Evolutionary conservation across 768 basidiomycete species (phyloP).

Genomic region (Hypsizygus marmoreus): DNA sequence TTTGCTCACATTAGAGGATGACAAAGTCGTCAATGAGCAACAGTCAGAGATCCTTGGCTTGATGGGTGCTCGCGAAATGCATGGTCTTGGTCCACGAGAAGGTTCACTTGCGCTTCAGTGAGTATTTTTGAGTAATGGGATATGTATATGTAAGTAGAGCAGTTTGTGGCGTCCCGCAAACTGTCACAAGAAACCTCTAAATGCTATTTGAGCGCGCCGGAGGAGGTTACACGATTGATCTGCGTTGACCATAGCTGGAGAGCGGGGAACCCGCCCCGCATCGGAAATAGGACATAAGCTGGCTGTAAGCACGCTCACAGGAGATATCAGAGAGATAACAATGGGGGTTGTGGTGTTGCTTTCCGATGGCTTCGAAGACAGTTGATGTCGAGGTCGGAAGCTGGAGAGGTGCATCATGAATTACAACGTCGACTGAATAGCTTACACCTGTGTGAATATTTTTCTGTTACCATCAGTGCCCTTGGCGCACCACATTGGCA

Average conservation of each 20-base stretch:
- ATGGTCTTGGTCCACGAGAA: too few relatives aligned
- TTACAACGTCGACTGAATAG: neutral
- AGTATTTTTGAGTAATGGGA: too few relatives aligned
- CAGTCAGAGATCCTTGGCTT: too few relatives aligned
- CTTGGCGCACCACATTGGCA: too few relatives aligned
- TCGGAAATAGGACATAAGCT: conserved; percentile 19
- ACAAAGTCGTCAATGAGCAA: too few relatives aligned
- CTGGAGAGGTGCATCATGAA: neutral
- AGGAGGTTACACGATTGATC: conserved; percentile 16
- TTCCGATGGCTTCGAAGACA: conserved; percentile 4
- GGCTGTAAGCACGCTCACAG: too few relatives aligned
- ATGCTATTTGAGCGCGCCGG: conserved; percentile 15
- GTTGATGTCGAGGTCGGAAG: conserved; percentile 3
- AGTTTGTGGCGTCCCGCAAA: conserved; percentile 8
- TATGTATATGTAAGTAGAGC: too few relatives aligned
- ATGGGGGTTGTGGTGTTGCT: conserved; percentile 5
- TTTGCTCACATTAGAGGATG: too few relatives aligned
- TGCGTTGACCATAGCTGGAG: conserved; percentile 2
- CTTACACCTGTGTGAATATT: conserved; percentile 3
- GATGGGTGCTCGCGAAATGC: too few relatives aligned
- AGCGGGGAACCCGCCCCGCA: conserved; percentile 1
- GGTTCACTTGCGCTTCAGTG: too few relatives aligned
- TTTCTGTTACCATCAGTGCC: conserved; percentile 15
- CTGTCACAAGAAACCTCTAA: conserved; percentile 14
- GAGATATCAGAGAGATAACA: conserved; percentile 1